phyloP scores from a whole-genome alignment of 305 asterid genomes.

The Fraxinus latifolia region DNA sequence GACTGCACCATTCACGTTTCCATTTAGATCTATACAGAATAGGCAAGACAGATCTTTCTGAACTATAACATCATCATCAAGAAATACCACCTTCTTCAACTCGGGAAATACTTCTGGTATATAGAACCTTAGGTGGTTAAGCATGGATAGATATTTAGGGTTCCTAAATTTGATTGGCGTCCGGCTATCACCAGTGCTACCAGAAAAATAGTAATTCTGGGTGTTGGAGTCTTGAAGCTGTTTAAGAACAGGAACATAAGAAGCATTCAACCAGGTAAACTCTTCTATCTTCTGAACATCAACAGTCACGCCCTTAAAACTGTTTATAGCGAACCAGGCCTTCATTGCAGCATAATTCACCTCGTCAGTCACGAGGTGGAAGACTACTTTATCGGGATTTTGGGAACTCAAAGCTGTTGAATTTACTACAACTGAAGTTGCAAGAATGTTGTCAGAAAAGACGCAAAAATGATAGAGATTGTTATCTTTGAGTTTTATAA shows the following conservation, averaged over 20 bases:
- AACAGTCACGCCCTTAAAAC: constrained; percentile 59
- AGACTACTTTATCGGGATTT: constrained; percentile 53
- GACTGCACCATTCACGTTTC: constrained; percentile 59
- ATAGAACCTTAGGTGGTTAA: constrained; percentile 83
- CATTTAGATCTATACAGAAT: constrained; percentile 56
- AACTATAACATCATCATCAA: constrained; percentile 76
- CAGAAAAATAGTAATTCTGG: constrained; percentile 74
- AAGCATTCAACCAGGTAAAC: constrained; percentile 71
- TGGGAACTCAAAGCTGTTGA: constrained; percentile 59
- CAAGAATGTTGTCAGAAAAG: constrained; percentile 80
- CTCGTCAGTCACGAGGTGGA: constrained; percentile 75
- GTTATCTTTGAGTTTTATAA: constrained; percentile 52
- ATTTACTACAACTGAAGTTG: constrained; percentile 75
- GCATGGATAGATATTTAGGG: constrained; percentile 83
- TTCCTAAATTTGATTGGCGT: constrained; percentile 83
- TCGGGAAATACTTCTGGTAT: constrained; percentile 80
- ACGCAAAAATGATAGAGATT: constrained; percentile 64
- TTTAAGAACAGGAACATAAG: constrained; percentile 80
- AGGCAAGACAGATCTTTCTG: constrained; percentile 66
- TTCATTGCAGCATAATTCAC: constrained; percentile 77
- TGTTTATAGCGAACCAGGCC: constrained; percentile 76
- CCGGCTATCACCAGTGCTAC: constrained; percentile 52
- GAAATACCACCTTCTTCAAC: constrained; percentile 65
- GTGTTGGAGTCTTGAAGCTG: constrained; percentile 79
- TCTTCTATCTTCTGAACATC: constrained; percentile 69